A percentile compares a stretch with the other conserved stretches of the same genome.
Conservation (phyloP, 495 filamentous ascomycete species). For the Penicillium diatomitis region DNA sequence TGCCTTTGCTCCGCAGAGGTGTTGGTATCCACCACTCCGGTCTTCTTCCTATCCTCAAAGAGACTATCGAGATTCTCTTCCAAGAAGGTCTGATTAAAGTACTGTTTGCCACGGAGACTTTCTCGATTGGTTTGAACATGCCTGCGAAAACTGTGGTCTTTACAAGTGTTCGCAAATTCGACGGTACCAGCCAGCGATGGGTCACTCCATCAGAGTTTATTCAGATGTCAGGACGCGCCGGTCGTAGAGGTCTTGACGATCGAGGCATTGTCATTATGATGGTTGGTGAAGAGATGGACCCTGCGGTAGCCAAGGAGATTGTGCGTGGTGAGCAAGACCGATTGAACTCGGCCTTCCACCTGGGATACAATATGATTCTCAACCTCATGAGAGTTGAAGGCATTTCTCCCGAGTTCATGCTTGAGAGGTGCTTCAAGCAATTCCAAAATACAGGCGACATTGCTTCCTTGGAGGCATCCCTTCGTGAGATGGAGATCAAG, state of each 20-base stretch:
- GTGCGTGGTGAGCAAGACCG: constrained; percentile 94
- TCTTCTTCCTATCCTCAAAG: constrained; percentile 89
- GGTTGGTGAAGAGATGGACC: constrained; percentile 94
- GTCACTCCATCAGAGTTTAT: constrained; percentile 94
- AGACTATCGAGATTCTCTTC: constrained; percentile 98
- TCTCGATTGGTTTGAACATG: constrained; percentile 98
- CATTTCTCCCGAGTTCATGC: constrained; percentile 94
- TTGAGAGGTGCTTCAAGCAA: constrained; percentile 93
- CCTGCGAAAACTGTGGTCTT: constrained; percentile 98
- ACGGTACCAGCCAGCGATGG: constrained; percentile 73
- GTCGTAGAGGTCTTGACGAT: constrained; percentile 93
- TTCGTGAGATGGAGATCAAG: constrained; percentile 63
- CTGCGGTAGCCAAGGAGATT: constrained; percentile 83
- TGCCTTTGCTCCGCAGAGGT: constrained; percentile 81
- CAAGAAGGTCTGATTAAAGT: constrained; percentile 98
- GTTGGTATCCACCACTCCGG: constrained; percentile 98
- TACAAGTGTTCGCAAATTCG: constrained; percentile 90
- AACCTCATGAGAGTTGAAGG: constrained; percentile 93
- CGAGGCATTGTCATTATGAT: constrained; percentile 99
- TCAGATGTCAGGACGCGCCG: constrained; percentile 96
- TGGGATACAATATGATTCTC: constrained; percentile 99
- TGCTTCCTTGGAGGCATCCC: constrained; percentile 68
- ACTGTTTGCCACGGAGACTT: constrained; percentile 94
- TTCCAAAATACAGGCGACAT: constrained; percentile 91
- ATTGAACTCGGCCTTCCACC: constrained; percentile 92